Evolutionary conservation across 306 rosid genomes (phyloP).

Genomic region (Sophora flavescens): DNA sequence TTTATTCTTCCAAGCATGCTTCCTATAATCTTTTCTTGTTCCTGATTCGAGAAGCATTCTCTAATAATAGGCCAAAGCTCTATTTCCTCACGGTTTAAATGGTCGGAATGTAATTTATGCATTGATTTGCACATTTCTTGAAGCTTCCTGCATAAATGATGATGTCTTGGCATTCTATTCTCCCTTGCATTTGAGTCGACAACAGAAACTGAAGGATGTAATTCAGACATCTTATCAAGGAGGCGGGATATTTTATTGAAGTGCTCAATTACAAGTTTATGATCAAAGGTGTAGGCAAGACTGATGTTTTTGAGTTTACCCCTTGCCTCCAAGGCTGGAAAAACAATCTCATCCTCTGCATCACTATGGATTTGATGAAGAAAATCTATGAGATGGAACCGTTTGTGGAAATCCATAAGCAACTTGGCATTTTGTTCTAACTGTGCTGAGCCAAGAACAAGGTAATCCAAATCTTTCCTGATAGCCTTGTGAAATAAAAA

Average conservation of each 20-base stretch:
- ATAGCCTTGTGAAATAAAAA: conserved; percentile 94
- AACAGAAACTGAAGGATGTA: conserved; percentile 59
- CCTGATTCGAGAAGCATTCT: conserved; percentile 72
- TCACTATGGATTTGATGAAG: conserved; percentile 84
- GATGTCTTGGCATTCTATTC: conserved; percentile 53
- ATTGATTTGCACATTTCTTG: conserved; percentile 79
- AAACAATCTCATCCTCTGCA: conserved; percentile 94
- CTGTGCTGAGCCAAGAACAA: conserved; percentile 79
- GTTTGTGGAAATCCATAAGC: conserved; percentile 63
- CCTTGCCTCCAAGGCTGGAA: conserved; percentile 92
- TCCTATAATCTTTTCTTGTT: conserved; percentile 81
- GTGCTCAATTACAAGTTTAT: conserved; percentile 71
- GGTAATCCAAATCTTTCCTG: conserved; percentile 87
- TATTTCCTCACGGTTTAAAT: conserved; percentile 77
- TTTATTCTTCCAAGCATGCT: conserved; percentile 88
- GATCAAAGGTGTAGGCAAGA: conserved; percentile 86
- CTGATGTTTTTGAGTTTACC: conserved; percentile 82
- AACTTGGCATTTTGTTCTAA: conserved; percentile 65
- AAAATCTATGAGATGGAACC: conserved; percentile 72
- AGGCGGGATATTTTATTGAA: conserved; percentile 64
- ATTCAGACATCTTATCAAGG: conserved; percentile 69
- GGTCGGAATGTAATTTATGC: conserved; percentile 65
- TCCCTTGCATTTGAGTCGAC: conserved; percentile 49
- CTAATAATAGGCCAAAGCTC: conserved; percentile 86
- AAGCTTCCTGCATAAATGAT: conserved; percentile 65